Evolutionary conservation across 2,329 filamentous ascomycete genomes (phyloP).

Genomic region (Chrysoporthe cubensis): DNA sequence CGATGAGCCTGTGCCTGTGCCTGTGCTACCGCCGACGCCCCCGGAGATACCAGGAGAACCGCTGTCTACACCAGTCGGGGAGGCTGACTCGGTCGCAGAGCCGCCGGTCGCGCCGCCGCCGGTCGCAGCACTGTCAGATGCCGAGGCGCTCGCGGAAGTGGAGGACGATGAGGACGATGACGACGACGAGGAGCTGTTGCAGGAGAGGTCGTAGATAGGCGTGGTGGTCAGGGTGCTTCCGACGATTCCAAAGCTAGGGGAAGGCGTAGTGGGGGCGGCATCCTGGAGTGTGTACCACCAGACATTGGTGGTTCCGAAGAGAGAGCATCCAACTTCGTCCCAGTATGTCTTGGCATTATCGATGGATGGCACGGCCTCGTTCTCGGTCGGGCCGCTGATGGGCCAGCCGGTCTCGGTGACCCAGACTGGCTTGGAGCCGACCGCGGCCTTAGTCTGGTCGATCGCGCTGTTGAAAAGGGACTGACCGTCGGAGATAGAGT

Average conservation of each 20-base stretch:
- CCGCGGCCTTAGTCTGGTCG: constrained; percentile 59
- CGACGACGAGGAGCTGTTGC: constrained; percentile 45
- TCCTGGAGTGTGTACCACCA: constrained; percentile 84
- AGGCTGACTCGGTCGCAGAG: constrained; percentile 5
- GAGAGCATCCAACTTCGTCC: constrained; percentile 74
- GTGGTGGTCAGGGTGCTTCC: constrained; percentile 55
- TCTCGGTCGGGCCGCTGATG: constrained; percentile 22
- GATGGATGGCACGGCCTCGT: constrained; percentile 20
- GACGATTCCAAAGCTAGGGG: constrained; percentile 73
- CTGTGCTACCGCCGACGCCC: constrained; percentile 1
- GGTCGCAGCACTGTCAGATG: background rate
- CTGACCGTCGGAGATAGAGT: constrained; percentile 67
- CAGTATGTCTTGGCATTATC: constrained; percentile 77
- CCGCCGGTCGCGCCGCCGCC: background rate
- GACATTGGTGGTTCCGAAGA: constrained; percentile 66
- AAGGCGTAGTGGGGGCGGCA: constrained; percentile 60
- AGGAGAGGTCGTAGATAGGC: constrained; percentile 68
- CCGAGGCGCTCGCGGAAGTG: background rate
- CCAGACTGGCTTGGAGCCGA: constrained; percentile 35
- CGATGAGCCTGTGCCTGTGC: constrained; percentile 1
- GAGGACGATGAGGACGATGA: constrained; percentile 13
- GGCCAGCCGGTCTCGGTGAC: constrained; percentile 30
- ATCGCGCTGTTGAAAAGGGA: constrained; percentile 71
- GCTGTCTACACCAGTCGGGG: background rate
- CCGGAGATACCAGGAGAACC: constrained; percentile 17